Evolutionary conservation across 1,284 basidiomycete genomes (phyloP).

Genomic region (Sanghuangporus weigelae): DNA sequence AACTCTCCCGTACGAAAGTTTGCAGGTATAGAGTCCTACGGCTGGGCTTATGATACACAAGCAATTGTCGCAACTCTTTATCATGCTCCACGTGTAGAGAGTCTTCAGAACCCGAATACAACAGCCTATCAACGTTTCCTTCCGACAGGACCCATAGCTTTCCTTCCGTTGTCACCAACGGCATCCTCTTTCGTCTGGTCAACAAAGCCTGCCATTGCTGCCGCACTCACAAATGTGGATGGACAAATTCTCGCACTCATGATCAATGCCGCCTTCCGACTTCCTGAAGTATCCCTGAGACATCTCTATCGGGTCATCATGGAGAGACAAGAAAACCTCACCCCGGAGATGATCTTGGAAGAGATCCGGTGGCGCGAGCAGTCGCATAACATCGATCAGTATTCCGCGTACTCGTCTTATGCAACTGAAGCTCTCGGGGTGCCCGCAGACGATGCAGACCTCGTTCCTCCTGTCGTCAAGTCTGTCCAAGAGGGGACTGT

Average conservation of each 20-base stretch:
- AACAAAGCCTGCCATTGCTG: conserved; percentile 74
- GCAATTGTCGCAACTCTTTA: conserved; percentile 88
- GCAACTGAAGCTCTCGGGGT: conserved; percentile 37
- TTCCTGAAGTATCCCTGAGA: conserved; percentile 73
- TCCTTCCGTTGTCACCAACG: conserved; percentile 78
- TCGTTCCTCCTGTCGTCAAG: conserved; percentile 72
- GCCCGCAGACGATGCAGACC: conserved; percentile 56
- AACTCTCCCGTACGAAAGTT: conserved; percentile 92
- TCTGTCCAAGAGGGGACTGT: conserved; percentile 72
- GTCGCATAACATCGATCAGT: conserved; percentile 55
- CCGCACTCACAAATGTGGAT: conserved; percentile 66
- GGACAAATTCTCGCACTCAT: conserved; percentile 64
- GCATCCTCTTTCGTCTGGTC: conserved; percentile 95
- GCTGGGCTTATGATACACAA: conserved; percentile 89
- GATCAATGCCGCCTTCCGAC: conserved; percentile 89
- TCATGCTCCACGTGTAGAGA: conserved; percentile 52
- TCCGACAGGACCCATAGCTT: conserved; percentile 93
- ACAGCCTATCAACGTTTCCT: conserved; percentile 95
- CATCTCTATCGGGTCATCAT: conserved; percentile 64
- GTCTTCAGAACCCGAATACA: conserved; percentile 60
- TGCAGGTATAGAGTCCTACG: conserved; percentile 83
- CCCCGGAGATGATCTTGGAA: conserved; percentile 40
- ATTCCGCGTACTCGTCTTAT: conserved; percentile 51
- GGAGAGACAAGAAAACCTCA: conserved; percentile 45
- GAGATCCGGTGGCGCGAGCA: conserved; percentile 68